Conservation (phyloP, 2,329 filamentous ascomycete species). For the Pseudocercospora macadamiae region DNA sequence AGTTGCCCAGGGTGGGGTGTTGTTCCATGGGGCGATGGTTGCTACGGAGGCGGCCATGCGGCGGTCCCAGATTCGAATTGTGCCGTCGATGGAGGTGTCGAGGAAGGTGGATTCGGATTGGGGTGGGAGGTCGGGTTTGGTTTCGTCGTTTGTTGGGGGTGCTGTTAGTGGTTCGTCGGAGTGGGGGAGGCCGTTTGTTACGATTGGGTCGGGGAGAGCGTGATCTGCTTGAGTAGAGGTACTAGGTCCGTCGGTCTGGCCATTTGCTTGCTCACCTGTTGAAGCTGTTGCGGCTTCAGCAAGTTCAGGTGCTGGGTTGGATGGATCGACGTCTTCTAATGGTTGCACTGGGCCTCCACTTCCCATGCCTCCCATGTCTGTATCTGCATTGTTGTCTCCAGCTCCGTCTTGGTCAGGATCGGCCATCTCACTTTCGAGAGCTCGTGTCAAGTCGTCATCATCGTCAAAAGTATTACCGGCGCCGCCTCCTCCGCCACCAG, state of each 20-base stretch:
- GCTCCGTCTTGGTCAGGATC: conserved; percentile 39
- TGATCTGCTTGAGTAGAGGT: background rate
- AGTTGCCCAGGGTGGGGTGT: conserved; percentile 95
- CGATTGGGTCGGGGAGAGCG: background rate
- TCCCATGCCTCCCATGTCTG: conserved; percentile 50
- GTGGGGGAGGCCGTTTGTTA: conserved; percentile 56
- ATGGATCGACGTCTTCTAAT: background rate
- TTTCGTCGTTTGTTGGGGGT: conserved; percentile 40
- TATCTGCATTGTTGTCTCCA: conserved; percentile 29
- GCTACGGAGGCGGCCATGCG: conserved; percentile 77
- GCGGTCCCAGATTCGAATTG: conserved; percentile 89
- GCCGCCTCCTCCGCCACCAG: conserved; percentile 53
- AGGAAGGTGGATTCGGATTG: conserved; percentile 81
- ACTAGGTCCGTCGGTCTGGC: background rate
- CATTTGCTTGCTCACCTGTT: background rate
- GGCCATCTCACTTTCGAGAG: conserved; percentile 62
- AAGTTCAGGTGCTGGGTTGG: conserved; percentile 21
- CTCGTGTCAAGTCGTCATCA: conserved; percentile 78
- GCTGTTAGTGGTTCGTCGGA: conserved; percentile 50
- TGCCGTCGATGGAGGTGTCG: conserved; percentile 83
- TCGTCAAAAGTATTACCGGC: conserved; percentile 66
- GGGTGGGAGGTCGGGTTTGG: conserved; percentile 41
- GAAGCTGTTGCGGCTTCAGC: conserved; percentile 33
- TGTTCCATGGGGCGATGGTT: conserved; percentile 71
- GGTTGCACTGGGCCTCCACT: conserved; percentile 45